Base-by-base conservation (phyloP, 2,329 filamentous ascomycete species). In the Talaromyces sp. region DNA sequence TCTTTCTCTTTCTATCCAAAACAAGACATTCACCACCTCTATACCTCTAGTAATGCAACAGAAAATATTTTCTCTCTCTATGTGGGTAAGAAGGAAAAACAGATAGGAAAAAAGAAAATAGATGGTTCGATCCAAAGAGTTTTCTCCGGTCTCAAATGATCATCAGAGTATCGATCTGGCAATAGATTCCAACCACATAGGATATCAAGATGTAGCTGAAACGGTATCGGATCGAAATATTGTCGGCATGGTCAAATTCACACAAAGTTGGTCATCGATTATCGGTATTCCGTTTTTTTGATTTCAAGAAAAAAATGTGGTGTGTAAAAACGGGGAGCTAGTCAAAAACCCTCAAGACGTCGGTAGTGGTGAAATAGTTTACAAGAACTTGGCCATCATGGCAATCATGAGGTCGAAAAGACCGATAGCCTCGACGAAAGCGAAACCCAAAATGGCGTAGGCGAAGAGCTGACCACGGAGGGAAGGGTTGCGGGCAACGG, bases 381-480 rank as follows among this genome's bases (percentile, higher is more conserved):
- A 78, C 69, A 91, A 88, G 85, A 91, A 91, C 87, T 93, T 93
- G 89, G 90, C 91, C 90, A 93, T 93, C 86, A 93, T 91, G 85
- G 90, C 90, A 92, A 93, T 88, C 90, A 93, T 93, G 79, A 92
- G 89, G 79, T 92, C 89, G 89, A 92, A 92, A 79, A 92, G 88
- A 90, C 76, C 76, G 66, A 78, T 78, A 84, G 92, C 91, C 83
- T 95, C 92, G 83, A 93, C 91, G 89, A 95, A 95, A 80, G 91
- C 92, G 86, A 95, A 95, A 86, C 92, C 91, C 80, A 95, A 86
- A 91, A 95, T 94, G 88, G 91, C 91, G 85, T 95, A 94, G 75
- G 91, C 91, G 91, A 95, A 96, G 79, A 96, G 91, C 88, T 96
- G 92, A 81, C 91, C 92, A 85, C 91, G 90, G 85, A 96, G 91